Base-by-base conservation (phyloP, 176 grass and related monocot species). In the Guadua angustifolia region DNA sequence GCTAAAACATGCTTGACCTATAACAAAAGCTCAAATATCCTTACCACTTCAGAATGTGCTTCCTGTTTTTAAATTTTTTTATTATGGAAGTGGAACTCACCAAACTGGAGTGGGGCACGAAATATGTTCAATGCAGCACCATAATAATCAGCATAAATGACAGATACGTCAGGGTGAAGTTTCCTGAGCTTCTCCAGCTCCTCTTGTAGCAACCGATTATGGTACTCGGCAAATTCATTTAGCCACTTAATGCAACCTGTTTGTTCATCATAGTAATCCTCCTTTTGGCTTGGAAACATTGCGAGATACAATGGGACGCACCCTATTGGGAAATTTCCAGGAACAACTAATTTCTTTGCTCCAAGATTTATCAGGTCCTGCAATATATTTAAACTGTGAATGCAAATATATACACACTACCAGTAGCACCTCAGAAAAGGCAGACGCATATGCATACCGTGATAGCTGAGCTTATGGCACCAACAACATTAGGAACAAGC, bases 121-220 rank as follows among this genome's bases (percentile, higher is more conserved):
- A 82, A 97, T 71, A 97, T 90, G 75, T 82, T 86, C 85, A 90
- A 86, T 73, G 89, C 66, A 81, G 94, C 87, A 38, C 85, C 94
- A 86, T 90, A 97, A 86, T 97, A 97, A 84, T 97, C 92, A 46
- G 94, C 94, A 90, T 97, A 92, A 78, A 94, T 84, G 79, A 97
- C 71, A 24, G 89, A 90, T 52, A 89, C 79, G 76, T 92, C 85
- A 71, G 91, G 87, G 70, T 97, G 74, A 89, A 87, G 85, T 45
- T 71, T 72, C 84, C 82, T 86, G 17, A 97, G 81, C 46, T 75
- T 80, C 63, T 92, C 83, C 63, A 97, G 33, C 58, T 90, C 89
- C 38, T 88, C 87, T 51, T 85, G 82, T 88, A 97, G 80, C 84
- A 92, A 64, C 26, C 13, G 80, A 84, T 94, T 94, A 59, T 97